phyloP scores from a whole-genome alignment of 148 eudicot species.

The Rhododendron henanense region DNA sequence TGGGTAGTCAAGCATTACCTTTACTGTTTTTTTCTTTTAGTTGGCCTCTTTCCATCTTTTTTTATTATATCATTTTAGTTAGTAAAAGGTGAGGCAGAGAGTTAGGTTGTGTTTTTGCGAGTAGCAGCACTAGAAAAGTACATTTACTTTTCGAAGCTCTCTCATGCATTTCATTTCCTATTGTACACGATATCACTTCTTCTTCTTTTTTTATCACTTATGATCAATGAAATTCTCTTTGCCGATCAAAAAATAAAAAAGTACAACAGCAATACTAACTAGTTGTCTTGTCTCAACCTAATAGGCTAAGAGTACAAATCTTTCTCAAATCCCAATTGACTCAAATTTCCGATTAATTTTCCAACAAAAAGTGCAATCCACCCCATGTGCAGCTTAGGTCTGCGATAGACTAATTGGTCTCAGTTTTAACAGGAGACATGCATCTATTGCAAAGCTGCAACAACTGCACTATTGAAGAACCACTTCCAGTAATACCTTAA shows the following conservation, averaged over 20 bases:
- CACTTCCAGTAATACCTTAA: slow-evolving; percentile 56
- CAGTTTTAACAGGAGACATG: background rate
- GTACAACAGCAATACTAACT: background rate
- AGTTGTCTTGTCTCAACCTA: background rate
- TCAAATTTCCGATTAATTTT: background rate
- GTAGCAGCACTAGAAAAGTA: background rate
- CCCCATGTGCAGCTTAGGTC: background rate
- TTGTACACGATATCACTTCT: background rate
- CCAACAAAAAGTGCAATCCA: background rate
- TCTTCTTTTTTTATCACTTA: background rate
- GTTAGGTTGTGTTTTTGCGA: background rate
- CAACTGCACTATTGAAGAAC: background rate
- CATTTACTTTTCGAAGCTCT: background rate
- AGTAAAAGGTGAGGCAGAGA: background rate
- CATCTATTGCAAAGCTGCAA: no score
- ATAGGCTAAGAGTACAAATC: background rate
- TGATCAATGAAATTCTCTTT: background rate
- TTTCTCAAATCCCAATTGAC: background rate
- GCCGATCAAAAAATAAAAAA: background rate
- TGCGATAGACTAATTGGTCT: background rate
- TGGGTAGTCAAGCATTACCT: background rate
- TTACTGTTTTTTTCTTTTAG: background rate
- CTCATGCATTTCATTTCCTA: background rate
- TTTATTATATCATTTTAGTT: background rate
- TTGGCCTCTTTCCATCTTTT: background rate